Conservation (phyloP, 2,329 filamentous ascomycete genomes). For the Penicillium sp. region DNA sequence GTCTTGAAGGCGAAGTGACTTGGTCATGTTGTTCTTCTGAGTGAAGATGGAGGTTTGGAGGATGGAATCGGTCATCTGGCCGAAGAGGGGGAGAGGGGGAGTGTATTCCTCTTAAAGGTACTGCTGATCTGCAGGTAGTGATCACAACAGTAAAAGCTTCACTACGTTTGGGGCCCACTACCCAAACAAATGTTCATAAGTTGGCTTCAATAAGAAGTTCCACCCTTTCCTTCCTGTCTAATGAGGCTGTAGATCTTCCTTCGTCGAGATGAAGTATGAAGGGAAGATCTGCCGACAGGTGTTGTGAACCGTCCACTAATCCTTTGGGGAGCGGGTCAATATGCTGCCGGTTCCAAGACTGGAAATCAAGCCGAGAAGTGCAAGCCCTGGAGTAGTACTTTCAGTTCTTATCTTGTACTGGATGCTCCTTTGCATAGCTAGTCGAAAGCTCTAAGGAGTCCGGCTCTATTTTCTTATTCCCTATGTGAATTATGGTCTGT, state of each 20-base stretch:
- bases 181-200: not conserved
- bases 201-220: not conserved
- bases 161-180: too few species aligned
- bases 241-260: not conserved
- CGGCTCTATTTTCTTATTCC: not conserved
- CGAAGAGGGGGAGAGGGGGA: not conserved
- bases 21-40: not conserved
- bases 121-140: not conserved
- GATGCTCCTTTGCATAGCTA: too few species aligned
- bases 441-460: too few species aligned
- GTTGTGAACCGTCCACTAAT: not conserved
- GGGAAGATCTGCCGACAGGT: not conserved
- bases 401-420: too few species aligned
- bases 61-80: not conserved
- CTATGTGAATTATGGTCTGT: too few species aligned
- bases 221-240: not conserved
- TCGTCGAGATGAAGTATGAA: not conserved
- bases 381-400: not conserved
- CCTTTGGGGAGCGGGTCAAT: not conserved
- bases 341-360: not conserved
- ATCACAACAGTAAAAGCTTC: not conserved
- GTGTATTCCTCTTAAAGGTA: not conserved
- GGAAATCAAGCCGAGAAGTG: not conserved
- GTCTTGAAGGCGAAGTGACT: conserved; percentile 23
- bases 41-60: not conserved